Evolutionary conservation across 2,329 filamentous ascomycete species (phyloP).

Genomic region (Tympanopsis confertula): DNA sequence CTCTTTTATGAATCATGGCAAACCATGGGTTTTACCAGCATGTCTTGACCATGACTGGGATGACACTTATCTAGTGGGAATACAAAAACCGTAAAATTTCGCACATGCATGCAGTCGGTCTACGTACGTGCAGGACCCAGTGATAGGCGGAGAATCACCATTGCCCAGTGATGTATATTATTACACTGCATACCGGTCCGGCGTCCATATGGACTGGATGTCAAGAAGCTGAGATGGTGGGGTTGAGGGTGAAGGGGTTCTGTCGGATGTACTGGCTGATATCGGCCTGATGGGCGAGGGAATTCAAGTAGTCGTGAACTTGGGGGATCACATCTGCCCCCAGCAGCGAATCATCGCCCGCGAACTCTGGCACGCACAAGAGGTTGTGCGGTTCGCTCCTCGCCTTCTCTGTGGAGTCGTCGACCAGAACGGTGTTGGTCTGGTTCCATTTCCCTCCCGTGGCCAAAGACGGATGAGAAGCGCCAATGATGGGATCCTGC

Average conservation of each 20-base stretch:
- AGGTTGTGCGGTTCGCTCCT: constrained; percentile 74
- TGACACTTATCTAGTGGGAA: no score
- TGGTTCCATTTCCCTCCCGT: constrained; percentile 54
- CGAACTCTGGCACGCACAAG: constrained; percentile 69
- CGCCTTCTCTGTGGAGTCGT: constrained; percentile 75
- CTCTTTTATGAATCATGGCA: constrained; percentile 2
- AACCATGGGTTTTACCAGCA: constrained; percentile 11
- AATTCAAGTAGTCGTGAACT: constrained; percentile 51
- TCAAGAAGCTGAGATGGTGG: no score
- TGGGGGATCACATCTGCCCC: constrained; percentile 34
- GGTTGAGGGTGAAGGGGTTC: constrained; percentile 32
- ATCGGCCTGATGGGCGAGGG: constrained; percentile 39
- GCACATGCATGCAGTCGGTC: no score
- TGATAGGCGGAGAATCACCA: no score
- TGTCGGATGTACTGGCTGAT: constrained; percentile 49
- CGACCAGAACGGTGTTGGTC: constrained; percentile 77
- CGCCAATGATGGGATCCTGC: constrained; percentile 33
- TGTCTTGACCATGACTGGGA: no score
- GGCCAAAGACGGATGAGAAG: constrained; percentile 28
- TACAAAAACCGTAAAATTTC: no score
- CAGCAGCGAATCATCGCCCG: constrained; percentile 27
- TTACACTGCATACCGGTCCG: no score
- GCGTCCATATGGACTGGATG: no score
- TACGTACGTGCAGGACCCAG: no score
- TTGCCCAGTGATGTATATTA: no score